Evolutionary conservation across 495 filamentous ascomycete species (phyloP), one percentile per base, ranked within the genome.

Genomic region (Podospora pseudopauciseta): DNA sequence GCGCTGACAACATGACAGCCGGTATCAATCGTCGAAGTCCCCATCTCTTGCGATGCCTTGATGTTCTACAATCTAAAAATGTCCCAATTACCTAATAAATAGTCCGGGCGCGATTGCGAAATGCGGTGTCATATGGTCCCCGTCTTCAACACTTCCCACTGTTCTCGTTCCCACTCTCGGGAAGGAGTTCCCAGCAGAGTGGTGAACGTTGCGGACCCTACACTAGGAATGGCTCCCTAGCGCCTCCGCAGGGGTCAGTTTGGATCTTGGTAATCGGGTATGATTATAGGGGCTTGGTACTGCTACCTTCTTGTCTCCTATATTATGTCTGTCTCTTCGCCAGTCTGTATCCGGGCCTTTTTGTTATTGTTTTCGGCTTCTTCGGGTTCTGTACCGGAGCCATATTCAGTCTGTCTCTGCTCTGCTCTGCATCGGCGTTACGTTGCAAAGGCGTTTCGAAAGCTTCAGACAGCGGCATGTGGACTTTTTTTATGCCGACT

Each of bases 371-470:
- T 58, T 58, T 58, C 56, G 56, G 56, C 5, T 58, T 20, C 7
- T 58, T 27, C 56, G n/a, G 19, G 56, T 5, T 58, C n/a, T 58
- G 56, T 5, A 20, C 56, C 23, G n/a, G 56, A 27, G 18, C 3
- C 56, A 58, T 11, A 49, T 49, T 49, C 39, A 49, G 9, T 49
- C 39, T 49, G 9, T 49, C 39, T 49, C 15, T 49, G 39, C 39
- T 49, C 15, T 49, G 39, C 39, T 49, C 15, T 49, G 39, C 39
- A 49, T 58, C 55, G 59, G 15, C 20, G 23, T 61, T 61, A 61
- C 27, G 59, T 61, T 61, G 27, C 59, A 61, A 61, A 61, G 15
- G 59, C 27, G 59, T 61, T 61, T 61, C 59, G 59, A 61, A 32
- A 58, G 23, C 55, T 26, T 19, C n/a, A 9, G 13, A 20, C 55